These are phyloP conservation scores for Macrocybe gigantea DNA, from an alignment of 768 basidiomycete species.

Conservation along the genomic window DNA sequence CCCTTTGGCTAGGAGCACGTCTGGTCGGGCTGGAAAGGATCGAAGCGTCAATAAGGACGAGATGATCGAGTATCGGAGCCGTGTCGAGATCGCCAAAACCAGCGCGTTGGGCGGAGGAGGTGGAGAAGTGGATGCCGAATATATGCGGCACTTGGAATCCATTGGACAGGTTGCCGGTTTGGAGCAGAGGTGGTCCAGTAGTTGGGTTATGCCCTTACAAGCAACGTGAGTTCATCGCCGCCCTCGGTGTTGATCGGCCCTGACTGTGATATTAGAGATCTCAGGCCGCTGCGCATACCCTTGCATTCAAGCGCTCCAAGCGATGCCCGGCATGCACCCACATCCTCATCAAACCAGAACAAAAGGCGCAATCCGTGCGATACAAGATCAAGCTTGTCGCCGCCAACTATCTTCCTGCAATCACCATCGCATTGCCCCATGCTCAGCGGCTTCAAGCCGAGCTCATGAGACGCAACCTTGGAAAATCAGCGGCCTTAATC, in stretches of 20 bases:
- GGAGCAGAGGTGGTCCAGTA: slow-evolving; percentile 76
- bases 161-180: slow-evolving; percentile 60
- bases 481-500: slow-evolving; percentile 32
- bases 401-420: slow-evolving; percentile 87
- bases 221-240: slow-evolving; percentile 41
- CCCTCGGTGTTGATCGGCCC: background rate
- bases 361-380: slow-evolving; percentile 89
- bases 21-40: slow-evolving; percentile 47
- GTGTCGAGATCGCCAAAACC: slow-evolving; percentile 58
- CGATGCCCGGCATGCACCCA: slow-evolving; percentile 93
- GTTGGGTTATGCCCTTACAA: slow-evolving; percentile 68
- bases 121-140: slow-evolving; percentile 66
- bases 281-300: slow-evolving; percentile 86
- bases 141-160: slow-evolving; percentile 57
- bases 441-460: slow-evolving; percentile 38
- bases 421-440: slow-evolving; percentile 67
- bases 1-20: slow-evolving; percentile 43
- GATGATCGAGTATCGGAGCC: slow-evolving; percentile 69
- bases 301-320: slow-evolving; percentile 89
- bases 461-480: slow-evolving; percentile 32
- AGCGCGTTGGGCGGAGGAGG: slow-evolving; percentile 51
- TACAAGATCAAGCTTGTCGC: slow-evolving; percentile 99
- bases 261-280: slow-evolving; percentile 43
- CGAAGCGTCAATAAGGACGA: slow-evolving; percentile 69
- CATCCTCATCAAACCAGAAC: slow-evolving; percentile 97